Conservation (phyloP, 768 basidiomycete genomes). For the Hypsizygus marmoreus region DNA sequence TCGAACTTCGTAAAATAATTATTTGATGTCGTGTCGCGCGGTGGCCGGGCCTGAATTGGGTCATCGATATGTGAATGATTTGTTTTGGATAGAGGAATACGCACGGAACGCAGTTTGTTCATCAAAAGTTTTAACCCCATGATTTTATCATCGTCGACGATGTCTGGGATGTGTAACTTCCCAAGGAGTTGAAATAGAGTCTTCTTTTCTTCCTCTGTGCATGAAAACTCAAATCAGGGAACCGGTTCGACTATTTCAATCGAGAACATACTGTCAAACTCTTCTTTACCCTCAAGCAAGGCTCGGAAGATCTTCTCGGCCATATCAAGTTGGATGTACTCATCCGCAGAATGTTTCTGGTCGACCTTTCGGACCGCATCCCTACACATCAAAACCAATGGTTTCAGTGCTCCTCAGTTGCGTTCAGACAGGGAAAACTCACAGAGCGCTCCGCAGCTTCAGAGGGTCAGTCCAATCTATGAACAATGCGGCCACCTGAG, state of each 20-base stretch:
- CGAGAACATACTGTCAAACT: conserved; percentile 50
- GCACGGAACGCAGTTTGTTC: conserved; percentile 56
- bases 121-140: conserved; percentile 63
- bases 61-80: conserved; percentile 1
- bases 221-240: conserved; percentile 16
- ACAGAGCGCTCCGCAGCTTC: conserved; percentile 45
- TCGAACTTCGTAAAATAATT: conserved; percentile 79
- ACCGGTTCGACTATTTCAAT: background rate
- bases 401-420: background rate
- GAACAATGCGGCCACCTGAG: conserved; percentile 63
- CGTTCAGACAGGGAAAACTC: background rate
- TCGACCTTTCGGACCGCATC: conserved; percentile 21
- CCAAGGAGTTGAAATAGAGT: conserved; percentile 62
- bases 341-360: conserved; percentile 27
- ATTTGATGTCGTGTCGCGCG: conserved; percentile 55
- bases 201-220: conserved; percentile 66
- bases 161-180: conserved; percentile 70
- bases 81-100: conserved; percentile 17
- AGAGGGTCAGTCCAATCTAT: conserved; percentile 78
- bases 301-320: conserved; percentile 48
- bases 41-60: conserved; percentile 37
- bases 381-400: conserved; percentile 14
- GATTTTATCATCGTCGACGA: conserved; percentile 69
- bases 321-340: conserved; percentile 48
- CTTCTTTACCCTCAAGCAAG: conserved; percentile 46